Conservation (phyloP, 768 basidiomycete genomes). For the Auriculariales sp. region DNA sequence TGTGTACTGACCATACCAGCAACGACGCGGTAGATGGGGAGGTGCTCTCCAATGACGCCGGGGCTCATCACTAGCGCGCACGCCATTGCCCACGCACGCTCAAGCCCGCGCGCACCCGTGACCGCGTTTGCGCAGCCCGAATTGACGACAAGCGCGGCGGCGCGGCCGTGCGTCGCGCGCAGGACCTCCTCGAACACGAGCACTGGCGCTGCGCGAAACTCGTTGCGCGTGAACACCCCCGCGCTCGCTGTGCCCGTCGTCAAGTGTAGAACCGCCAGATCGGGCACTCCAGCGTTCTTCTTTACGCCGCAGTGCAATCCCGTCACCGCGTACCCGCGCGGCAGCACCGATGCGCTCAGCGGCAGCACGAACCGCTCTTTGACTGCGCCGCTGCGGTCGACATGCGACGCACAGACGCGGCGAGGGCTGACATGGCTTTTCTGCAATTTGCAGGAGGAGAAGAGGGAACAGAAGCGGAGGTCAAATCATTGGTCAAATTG, state of each 20-base stretch:
- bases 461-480: too few species aligned
- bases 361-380: neutral
- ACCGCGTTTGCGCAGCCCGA: slow-evolving; percentile 97
- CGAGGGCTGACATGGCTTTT: too few species aligned
- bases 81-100: slow-evolving; percentile 87
- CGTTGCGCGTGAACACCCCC: slow-evolving; percentile 89
- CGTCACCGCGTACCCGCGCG: slow-evolving; percentile 58
- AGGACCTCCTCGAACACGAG: slow-evolving; percentile 73
- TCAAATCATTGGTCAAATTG: too few species aligned
- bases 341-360: slow-evolving; percentile 40
- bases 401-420: neutral
- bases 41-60: slow-evolving; percentile 88
- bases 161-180: slow-evolving; percentile 46
- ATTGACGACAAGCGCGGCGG: slow-evolving; percentile 80
- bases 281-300: slow-evolving; percentile 53
- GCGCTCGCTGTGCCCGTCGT: slow-evolving; percentile 73
- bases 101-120: slow-evolving; percentile 78
- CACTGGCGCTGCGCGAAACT: slow-evolving; percentile 94
- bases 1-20: slow-evolving; percentile 42
- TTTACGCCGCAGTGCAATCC: slow-evolving; percentile 80
- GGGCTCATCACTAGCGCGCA: slow-evolving; percentile 88
- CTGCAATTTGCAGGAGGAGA: too few species aligned
- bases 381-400: neutral
- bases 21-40: slow-evolving; percentile 82
- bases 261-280: slow-evolving; percentile 75